These are phyloP conservation scores for Paramecium tetraurelia DNA, from an alignment of 73 alveolate species.

Conservation along the genomic window DNA sequence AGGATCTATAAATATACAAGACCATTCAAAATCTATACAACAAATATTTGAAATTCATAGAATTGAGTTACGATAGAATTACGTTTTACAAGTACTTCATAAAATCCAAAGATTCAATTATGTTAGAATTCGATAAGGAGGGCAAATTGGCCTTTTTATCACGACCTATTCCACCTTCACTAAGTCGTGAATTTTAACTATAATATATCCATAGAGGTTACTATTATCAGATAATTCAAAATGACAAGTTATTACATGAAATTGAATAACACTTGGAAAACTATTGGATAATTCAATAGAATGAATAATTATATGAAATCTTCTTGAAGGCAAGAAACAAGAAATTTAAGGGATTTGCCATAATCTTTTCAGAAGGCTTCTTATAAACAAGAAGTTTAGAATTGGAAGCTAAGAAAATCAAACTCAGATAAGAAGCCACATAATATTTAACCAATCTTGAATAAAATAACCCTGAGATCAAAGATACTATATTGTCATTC, in stretches of 20 bases:
- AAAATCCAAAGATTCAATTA: neutral
- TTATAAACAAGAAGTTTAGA: neutral
- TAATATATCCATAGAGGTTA: neutral
- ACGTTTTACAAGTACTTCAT: neutral
- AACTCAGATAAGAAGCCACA: neutral
- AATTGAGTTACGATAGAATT: neutral
- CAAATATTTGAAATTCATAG: neutral
- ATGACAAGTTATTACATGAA: neutral
- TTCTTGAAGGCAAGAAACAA: neutral
- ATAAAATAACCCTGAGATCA: neutral
- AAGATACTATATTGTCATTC: neutral
- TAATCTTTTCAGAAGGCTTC: constrained; percentile 3
- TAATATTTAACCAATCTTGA: neutral
- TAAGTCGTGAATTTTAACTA: neutral
- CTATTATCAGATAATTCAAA: neutral
- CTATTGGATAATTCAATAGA: neutral
- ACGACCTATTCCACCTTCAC: neutral
- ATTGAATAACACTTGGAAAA: neutral
- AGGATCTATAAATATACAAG: neutral
- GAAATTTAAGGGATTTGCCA: constrained; percentile 34
- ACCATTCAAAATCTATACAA: neutral
- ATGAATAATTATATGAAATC: neutral
- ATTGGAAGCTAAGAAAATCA: neutral
- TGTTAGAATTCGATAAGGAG: constrained; percentile 3
- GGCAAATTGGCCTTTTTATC: neutral